A percentile compares a stretch with the other conserved stretches of the same genome.
Conservation (phyloP, 1,139 yeast genomes). For the Scheffersomyces titani region DNA sequence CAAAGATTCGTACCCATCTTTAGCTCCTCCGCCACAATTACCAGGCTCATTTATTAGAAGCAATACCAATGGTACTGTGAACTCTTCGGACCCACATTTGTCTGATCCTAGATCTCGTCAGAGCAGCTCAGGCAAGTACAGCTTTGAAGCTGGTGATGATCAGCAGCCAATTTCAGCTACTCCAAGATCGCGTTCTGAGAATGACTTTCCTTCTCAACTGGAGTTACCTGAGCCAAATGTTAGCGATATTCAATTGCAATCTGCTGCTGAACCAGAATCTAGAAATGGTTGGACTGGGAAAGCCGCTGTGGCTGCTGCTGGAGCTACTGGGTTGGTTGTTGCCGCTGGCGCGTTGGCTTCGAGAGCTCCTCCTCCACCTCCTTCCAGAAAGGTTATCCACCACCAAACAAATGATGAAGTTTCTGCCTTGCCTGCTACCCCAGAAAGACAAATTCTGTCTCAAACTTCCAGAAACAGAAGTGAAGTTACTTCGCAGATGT, state of each 20-base stretch:
- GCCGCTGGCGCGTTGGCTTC: slow-evolving; percentile 9
- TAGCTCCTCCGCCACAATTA: slow-evolving; percentile 3
- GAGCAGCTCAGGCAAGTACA: slow-evolving; percentile 32
- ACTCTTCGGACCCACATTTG: slow-evolving; percentile 5
- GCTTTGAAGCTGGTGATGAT: slow-evolving; percentile 49
- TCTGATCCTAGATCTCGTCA: slow-evolving; percentile 10
- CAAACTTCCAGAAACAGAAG: slow-evolving; percentile 27
- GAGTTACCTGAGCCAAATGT: slow-evolving; percentile 21
- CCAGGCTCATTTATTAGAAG: slow-evolving; percentile 4
- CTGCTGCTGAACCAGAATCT: background rate
- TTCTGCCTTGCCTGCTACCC: slow-evolving; percentile 2
- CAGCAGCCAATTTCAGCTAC: slow-evolving; percentile 30
- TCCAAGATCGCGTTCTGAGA: slow-evolving; percentile 18
- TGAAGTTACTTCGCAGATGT: slow-evolving; percentile 55
- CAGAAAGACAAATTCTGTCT: background rate
- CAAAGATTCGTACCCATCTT: background rate
- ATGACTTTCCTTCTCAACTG: background rate
- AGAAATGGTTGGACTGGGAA: background rate
- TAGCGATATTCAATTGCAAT: slow-evolving; percentile 1
- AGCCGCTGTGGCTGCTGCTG: slow-evolving; percentile 4
- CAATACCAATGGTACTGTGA: slow-evolving; percentile 4
- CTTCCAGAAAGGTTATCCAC: slow-evolving; percentile 60
- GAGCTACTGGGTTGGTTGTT: slow-evolving; percentile 5
- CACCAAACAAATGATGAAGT: slow-evolving; percentile 13
- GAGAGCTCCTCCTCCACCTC: slow-evolving; percentile 65